Percentiles rank a stretch among this genome's conserved stretches.
phyloP scores from a whole-genome alignment of 2,329 filamentous ascomycete genomes.

The Aspergillus sergii region DNA sequence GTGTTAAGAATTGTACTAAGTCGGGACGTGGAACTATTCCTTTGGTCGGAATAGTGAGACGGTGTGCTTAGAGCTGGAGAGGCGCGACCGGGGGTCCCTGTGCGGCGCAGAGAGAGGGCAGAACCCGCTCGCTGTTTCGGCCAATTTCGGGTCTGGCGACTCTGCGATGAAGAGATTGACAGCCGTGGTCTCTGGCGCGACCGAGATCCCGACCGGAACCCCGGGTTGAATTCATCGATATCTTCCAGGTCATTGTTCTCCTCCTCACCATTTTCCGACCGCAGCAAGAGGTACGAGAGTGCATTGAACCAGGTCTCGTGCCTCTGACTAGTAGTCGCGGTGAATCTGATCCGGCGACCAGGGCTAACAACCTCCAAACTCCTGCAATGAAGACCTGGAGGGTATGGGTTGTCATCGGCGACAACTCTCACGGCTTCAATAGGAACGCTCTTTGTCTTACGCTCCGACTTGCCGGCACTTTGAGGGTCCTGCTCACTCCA shows the following conservation, averaged over 20 bases:
- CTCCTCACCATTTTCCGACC: constrained; percentile 62
- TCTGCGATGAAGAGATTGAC: constrained; percentile 81
- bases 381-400: constrained; percentile 91
- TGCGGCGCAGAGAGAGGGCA: constrained; percentile 40
- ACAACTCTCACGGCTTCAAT: constrained; percentile 93
- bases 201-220: constrained; percentile 56
- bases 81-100: constrained; percentile 38
- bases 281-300: constrained; percentile 84
- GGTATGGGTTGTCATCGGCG: constrained; percentile 91
- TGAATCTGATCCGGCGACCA: constrained; percentile 88
- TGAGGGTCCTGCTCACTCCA: constrained; percentile 93
- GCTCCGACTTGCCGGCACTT: constrained; percentile 72
- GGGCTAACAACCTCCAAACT: constrained; percentile 89
- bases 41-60: constrained; percentile 36
- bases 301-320: constrained; percentile 99
- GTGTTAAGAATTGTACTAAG: constrained; percentile 52
- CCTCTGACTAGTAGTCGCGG: constrained; percentile 86
- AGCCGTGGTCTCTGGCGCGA: constrained; percentile 57
- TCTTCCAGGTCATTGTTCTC: constrained; percentile 60
- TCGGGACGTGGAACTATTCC: constrained; percentile 49
- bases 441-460: constrained; percentile 83
- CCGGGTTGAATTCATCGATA: constrained; percentile 80
- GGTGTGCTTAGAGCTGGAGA: constrained; percentile 39
- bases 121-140: constrained; percentile 55
- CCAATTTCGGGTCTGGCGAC: constrained; percentile 67